phyloP scores from a whole-genome alignment of 139 green algal species.

The Closterium sp. region DNA sequence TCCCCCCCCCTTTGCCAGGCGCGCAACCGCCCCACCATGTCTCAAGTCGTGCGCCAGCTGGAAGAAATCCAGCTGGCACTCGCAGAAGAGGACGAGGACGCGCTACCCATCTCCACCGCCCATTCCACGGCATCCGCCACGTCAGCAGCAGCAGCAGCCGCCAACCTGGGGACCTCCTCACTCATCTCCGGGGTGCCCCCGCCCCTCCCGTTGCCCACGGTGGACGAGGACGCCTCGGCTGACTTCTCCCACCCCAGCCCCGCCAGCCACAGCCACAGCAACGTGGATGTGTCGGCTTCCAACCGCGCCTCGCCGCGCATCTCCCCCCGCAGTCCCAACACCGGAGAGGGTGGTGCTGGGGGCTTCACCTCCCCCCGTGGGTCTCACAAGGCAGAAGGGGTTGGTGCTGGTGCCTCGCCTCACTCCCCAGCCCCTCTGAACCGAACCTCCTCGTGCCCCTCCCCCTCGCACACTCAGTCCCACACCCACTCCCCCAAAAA shows the following conservation, averaged over 20 bases:
- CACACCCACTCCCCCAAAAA: not conserved
- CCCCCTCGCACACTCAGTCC: not conserved
- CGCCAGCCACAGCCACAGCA: not conserved
- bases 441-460: not conserved
- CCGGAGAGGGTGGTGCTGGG: not conserved
- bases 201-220: not conserved
- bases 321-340: not conserved
- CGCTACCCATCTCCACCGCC: not conserved
- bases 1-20: not conserved
- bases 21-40: conserved; percentile 26
- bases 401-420: not conserved
- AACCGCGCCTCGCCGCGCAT: not conserved
- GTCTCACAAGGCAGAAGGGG: not conserved
- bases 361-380: not conserved
- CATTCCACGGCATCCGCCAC: too few species aligned
- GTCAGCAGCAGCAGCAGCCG: not conserved
- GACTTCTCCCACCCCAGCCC: not conserved
- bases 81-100: not conserved
- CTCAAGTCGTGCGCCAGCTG: conserved; percentile 18
- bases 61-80: conserved; percentile 5
- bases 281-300: not conserved
- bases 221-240: not conserved
- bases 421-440: too few species aligned
- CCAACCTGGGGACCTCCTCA: not conserved
- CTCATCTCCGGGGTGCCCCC: not conserved